phyloP scores from a whole-genome alignment of 306 rosid genomes.

The Lathyrus oleraceus region DNA sequence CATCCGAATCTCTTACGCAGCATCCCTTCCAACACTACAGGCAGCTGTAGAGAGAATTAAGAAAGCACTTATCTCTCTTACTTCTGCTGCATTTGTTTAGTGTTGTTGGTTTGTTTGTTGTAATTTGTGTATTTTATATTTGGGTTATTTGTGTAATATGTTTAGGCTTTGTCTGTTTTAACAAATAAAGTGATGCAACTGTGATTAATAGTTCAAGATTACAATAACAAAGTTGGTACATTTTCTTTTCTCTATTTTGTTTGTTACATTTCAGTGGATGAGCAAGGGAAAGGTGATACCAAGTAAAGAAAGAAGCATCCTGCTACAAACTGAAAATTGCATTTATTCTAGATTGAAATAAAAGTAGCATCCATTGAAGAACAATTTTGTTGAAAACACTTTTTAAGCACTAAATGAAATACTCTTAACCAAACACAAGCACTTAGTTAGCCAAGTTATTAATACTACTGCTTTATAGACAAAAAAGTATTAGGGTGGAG shows the following conservation, averaged over 20 bases:
- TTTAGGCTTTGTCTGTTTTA: constrained; percentile 8
- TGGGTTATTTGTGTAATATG: constrained; percentile 22
- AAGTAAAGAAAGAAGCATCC: neutral
- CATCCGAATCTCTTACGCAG: constrained; percentile 89
- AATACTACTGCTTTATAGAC: neutral
- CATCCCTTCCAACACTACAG: constrained; percentile 70
- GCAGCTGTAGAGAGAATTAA: constrained; percentile 85
- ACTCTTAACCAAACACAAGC: neutral
- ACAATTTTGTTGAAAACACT: neutral
- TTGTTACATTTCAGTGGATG: neutral
- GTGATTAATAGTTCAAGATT: neutral
- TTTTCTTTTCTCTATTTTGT: neutral
- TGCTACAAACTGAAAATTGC: neutral
- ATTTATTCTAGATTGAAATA: neutral
- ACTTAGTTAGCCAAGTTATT: neutral
- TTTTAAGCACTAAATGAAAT: neutral
- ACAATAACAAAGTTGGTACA: neutral
- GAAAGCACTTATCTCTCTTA: constrained; percentile 56
- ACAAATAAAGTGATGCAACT: neutral
- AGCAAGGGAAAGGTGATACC: neutral
- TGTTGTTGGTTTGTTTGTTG: constrained; percentile 6
- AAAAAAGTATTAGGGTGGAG: neutral
- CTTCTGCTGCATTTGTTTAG: constrained; percentile 55
- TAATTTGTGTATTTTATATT: constrained; percentile 31
- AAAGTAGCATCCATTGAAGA: neutral